These are phyloP conservation scores for Trypanosoma vivax DNA, from an alignment of 208 protist species.

Conservation along the genomic window DNA sequence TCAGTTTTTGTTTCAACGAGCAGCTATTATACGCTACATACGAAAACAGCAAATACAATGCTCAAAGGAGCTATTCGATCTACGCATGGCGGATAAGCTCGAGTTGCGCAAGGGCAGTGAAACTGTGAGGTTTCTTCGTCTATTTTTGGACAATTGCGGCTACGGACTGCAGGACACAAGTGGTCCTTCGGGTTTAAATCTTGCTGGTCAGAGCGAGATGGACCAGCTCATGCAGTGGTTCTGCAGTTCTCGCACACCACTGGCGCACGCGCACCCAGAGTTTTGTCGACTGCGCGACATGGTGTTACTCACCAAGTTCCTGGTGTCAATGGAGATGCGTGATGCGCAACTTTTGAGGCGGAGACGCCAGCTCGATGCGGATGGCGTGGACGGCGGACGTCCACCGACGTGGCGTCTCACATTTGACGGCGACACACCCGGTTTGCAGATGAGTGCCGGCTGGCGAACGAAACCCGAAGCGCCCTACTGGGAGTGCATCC, in stretches of 20 bases:
- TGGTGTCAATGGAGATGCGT: constrained; percentile 77
- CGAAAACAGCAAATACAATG: constrained; percentile 16
- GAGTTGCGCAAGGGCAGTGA: constrained; percentile 60
- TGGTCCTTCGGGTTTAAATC: constrained; percentile 13
- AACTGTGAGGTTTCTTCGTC: constrained; percentile 56
- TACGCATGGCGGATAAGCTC: constrained; percentile 70
- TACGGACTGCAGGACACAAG: constrained; percentile 46
- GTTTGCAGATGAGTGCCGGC: constrained; percentile 60
- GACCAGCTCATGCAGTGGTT: constrained; percentile 76
- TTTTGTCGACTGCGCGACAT: constrained; percentile 63
- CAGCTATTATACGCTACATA: constrained; percentile 58
- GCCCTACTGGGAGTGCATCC: constrained; percentile 60
- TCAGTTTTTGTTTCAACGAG: constrained; percentile 35
- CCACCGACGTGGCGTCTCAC: constrained; percentile 51
- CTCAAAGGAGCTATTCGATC: constrained; percentile 51
- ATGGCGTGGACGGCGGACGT: constrained; percentile 9
- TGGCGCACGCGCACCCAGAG: constrained; percentile 53
- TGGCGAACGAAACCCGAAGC: constrained; percentile 55
- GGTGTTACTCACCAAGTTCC: constrained; percentile 66
- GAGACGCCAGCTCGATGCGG: constrained; percentile 47
- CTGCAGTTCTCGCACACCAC: constrained; percentile 35
- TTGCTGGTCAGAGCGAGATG: constrained; percentile 44
- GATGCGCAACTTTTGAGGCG: constrained; percentile 59
- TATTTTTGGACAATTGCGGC: constrained; percentile 44
- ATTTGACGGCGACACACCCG: constrained; percentile 71